Percentiles rank a stretch among this genome's conserved stretches.
Evolutionary conservation across 208 protist species (phyloP).

Genomic region (Crithidia bombi): DNA sequence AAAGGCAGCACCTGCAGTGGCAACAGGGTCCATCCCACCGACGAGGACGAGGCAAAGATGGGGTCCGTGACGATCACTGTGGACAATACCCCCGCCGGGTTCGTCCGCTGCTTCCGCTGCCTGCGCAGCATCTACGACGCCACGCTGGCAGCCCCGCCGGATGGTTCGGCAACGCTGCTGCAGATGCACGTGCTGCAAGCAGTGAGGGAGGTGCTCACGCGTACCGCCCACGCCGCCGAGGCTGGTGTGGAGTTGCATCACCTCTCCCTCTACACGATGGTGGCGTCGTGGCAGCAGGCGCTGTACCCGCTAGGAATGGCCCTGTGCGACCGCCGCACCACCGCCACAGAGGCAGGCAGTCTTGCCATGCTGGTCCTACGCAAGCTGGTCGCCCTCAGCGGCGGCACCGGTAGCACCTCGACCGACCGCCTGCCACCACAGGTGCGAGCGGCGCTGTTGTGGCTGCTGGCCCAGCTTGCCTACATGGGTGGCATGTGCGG

Average conservation of each 20-base stretch:
- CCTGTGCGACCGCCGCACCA: slow-evolving; percentile 54
- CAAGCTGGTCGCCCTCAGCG: slow-evolving; percentile 61
- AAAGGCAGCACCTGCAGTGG: not conserved
- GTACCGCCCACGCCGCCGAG: slow-evolving; percentile 45
- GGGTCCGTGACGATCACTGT: slow-evolving; percentile 15
- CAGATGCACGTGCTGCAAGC: slow-evolving; percentile 77
- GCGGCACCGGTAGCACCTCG: slow-evolving; percentile 26
- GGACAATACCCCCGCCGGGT: slow-evolving; percentile 35
- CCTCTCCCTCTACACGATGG: slow-evolving; percentile 43
- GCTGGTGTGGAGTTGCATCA: slow-evolving; percentile 12
- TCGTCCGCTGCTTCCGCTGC: slow-evolving; percentile 62
- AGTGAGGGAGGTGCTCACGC: slow-evolving; percentile 76
- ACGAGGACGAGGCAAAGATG: not conserved
- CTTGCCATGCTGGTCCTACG: slow-evolving; percentile 79
- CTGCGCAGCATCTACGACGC: slow-evolving; percentile 38
- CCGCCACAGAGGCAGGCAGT: slow-evolving; percentile 63
- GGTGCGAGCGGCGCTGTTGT: slow-evolving; percentile 46
- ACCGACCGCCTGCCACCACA: slow-evolving; percentile 35
- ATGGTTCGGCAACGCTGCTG: slow-evolving; percentile 40
- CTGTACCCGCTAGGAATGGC: slow-evolving; percentile 68
- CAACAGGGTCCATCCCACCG: not conserved
- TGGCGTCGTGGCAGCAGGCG: slow-evolving; percentile 67
- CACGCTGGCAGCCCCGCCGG: slow-evolving; percentile 21
- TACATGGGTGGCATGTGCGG: slow-evolving; percentile 85
- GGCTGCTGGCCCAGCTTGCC: slow-evolving; percentile 68